Evolutionary conservation across 2,329 filamentous ascomycete genomes (phyloP), one percentile per base, ranked within the genome.

Genomic region (Hypoxylon sp.): DNA sequence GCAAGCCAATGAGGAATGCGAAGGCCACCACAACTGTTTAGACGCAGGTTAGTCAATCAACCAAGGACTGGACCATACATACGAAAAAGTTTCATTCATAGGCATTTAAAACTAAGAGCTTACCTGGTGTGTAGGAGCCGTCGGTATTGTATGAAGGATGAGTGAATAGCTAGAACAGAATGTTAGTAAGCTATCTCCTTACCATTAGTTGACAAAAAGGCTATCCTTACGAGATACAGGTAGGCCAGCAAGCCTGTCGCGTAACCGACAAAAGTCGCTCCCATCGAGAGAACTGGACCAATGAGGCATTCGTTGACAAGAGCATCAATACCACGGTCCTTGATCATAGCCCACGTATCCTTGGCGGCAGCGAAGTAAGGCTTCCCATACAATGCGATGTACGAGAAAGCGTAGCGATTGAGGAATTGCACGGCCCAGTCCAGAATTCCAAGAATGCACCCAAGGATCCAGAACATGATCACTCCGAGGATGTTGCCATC

Each of bases 311-410:
- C 92, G 74, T 97, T 97, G 73, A 97, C 86, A 1, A 98, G 86
- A 0, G 93, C 94, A 73, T 97, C 94, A 65, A 97, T 90, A 27
- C 95, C 95, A 30, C 95, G 92, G 74, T 96, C 88, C 77, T 94
- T 95, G 83, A 97, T 94, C 91, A 97, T 92, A 63, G 75, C 88
- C 92, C 93, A 97, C 0, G 93, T 97, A 72, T 93, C 92, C 80
- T 96, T 97, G 34, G 94, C 94, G 0, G 94, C 92, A 0, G 88
- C 84, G 58, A 97, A 86, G 76, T 97, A 98, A 0, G 91, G 82
- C 78, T 96, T 96, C 16, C 95, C 95, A 76, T 97, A 97, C 0
- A 97, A 84, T 0, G 95, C 94, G 74, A 98, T 97, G 76, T 97
- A 93, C 29, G 90, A 94, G 79, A 96, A 97, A 0, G 94, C 94